Percentiles rank a stretch among this genome's conserved stretches.
Conservation (phyloP, 192 early-diverging fungal genomes). For the Linnemannia hyalina region DNA sequence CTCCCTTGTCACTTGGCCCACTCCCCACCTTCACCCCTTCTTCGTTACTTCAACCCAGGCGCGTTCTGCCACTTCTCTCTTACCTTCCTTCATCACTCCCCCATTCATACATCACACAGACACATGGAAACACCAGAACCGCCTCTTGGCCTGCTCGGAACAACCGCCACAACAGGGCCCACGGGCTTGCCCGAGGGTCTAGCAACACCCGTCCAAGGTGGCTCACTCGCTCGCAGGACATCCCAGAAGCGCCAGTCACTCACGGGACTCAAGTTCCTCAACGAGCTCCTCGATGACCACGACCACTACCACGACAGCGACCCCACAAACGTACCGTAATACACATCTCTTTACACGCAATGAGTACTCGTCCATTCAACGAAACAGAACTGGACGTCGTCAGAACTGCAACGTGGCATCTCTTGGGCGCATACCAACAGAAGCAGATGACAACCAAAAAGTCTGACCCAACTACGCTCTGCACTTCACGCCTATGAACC, state of each 20-base stretch:
- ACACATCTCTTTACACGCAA: background rate
- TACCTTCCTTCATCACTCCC: background rate
- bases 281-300: slow-evolving; percentile 42
- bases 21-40: background rate
- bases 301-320: slow-evolving; percentile 35
- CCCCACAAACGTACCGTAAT: background rate
- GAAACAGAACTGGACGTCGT: background rate
- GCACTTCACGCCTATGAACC: background rate
- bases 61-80: background rate
- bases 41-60: background rate
- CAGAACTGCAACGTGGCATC: background rate
- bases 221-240: slow-evolving; percentile 22
- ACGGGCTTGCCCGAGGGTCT: slow-evolving; percentile 4
- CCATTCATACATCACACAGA: background rate
- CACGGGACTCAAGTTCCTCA: slow-evolving; percentile 50
- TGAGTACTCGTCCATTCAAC: too few relatives aligned
- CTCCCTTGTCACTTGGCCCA: background rate
- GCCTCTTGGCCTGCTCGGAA: background rate
- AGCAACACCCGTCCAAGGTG: slow-evolving; percentile 12
- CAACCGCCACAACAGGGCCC: background rate
- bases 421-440: background rate
- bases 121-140: slow-evolving; percentile 16
- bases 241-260: slow-evolving; percentile 49
- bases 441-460: background rate
- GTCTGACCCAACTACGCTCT: background rate